Conservation (phyloP, 306 rosid genomes). For the Ochetophila trinervis region DNA sequence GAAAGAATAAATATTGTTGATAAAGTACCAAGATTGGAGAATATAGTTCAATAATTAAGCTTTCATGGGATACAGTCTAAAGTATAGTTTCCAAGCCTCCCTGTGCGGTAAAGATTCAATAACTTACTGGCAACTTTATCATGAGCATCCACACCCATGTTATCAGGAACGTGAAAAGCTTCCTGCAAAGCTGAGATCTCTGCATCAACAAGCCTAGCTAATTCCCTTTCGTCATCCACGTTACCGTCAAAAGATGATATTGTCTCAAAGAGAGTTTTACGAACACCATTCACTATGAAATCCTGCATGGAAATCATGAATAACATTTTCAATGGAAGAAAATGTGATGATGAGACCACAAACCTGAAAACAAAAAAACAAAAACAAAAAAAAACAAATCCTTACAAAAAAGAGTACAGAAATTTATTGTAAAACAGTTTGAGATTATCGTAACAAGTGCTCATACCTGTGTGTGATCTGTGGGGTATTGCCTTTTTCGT, state of each 20-base stretch:
- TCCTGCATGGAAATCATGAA: slow-evolving; percentile 43
- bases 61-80: slow-evolving; percentile 49
- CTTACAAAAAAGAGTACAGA: slow-evolving; percentile 1
- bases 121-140: slow-evolving; percentile 55
- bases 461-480: slow-evolving; percentile 87
- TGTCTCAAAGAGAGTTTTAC: slow-evolving; percentile 49
- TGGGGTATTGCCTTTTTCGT: slow-evolving; percentile 38
- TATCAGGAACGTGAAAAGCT: slow-evolving; percentile 46
- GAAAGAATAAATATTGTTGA: neutral
- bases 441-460: neutral
- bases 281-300: slow-evolving; percentile 49
- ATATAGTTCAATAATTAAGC: neutral
- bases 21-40: neutral
- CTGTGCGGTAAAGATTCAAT: slow-evolving; percentile 73
- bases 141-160: slow-evolving; percentile 34
- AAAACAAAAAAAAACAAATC: neutral
- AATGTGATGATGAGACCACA: neutral
- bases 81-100: slow-evolving; percentile 72
- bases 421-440: too few relatives aligned
- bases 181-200: slow-evolving; percentile 47
- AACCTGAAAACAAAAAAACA: neutral
- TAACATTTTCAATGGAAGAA: neutral
- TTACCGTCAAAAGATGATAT: slow-evolving; percentile 52
- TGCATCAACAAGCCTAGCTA: slow-evolving; percentile 40
- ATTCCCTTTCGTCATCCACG: slow-evolving; percentile 36